A percentile compares a stretch with the other conserved stretches of the same genome.
phyloP scores from a whole-genome alignment of 108 stramenopile genomes.

The Schizochytrium sp. region DNA sequence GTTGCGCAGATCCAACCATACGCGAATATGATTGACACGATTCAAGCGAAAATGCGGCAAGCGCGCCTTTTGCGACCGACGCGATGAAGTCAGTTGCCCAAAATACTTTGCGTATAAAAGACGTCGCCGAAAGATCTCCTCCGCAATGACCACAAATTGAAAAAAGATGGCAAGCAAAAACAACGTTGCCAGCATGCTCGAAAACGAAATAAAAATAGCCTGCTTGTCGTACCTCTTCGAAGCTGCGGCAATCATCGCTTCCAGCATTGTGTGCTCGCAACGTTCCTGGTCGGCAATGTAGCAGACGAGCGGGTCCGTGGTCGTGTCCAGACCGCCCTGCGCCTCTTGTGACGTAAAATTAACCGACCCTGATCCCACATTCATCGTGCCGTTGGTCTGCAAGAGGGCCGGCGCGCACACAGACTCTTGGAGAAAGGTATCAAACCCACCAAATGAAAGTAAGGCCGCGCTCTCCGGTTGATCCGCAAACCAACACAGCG shows the following conservation, averaged over 20 bases:
- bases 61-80: not conserved
- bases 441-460: not conserved
- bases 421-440: not conserved
- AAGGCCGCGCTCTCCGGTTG: not conserved
- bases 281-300: not conserved
- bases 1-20: not conserved
- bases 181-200: not conserved
- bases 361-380: not conserved
- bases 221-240: not conserved
- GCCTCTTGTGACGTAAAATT: not conserved
- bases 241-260: not conserved
- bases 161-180: not conserved
- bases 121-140: not conserved
- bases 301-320: not conserved
- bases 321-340: not conserved
- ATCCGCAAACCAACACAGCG: slow-evolving; percentile 1
- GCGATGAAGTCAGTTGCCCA: not conserved
- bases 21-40: not conserved
- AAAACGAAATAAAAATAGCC: not conserved
- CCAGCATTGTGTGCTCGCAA: not conserved
- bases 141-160: not conserved
- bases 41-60: slow-evolving; percentile 4
- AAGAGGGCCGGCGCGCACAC: not conserved
- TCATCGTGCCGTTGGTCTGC: not conserved
- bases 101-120: not conserved